These are phyloP conservation scores for Cyberlindnera galapagoensis DNA, from an alignment of 805 yeast species.

Conservation along the genomic window DNA sequence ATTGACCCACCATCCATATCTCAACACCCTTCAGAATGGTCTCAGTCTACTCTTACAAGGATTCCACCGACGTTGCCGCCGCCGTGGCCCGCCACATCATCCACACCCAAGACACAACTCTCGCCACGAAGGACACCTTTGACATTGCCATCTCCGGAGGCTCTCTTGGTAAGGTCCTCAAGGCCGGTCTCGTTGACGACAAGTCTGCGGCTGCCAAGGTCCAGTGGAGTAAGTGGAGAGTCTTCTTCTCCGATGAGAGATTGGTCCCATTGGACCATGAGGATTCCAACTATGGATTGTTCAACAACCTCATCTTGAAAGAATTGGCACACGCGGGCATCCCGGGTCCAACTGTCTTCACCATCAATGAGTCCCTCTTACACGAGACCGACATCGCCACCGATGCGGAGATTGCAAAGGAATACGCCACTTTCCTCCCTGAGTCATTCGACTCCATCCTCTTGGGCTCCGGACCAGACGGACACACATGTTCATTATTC, in stretches of 20 bases:
- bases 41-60: slow-evolving; percentile 34
- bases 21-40: slow-evolving; percentile 24
- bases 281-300: slow-evolving; percentile 82
- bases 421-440: slow-evolving; percentile 58
- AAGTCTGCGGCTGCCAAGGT: slow-evolving; percentile 35
- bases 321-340: slow-evolving; percentile 31
- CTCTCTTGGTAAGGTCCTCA: slow-evolving; percentile 66
- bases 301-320: slow-evolving; percentile 44
- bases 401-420: slow-evolving; percentile 48
- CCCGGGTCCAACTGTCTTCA: slow-evolving; percentile 49
- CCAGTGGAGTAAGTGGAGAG: slow-evolving; percentile 70
- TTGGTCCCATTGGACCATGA: slow-evolving; percentile 74
- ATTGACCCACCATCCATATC: not conserved
- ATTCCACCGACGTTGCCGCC: slow-evolving; percentile 53
- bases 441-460: slow-evolving; percentile 53
- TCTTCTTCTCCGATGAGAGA: slow-evolving; percentile 88
- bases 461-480: slow-evolving; percentile 94
- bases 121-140: slow-evolving; percentile 41
- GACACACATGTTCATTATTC: slow-evolving; percentile 90
- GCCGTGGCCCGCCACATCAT: slow-evolving; percentile 62
- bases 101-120: slow-evolving; percentile 53
- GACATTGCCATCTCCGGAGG: slow-evolving; percentile 89
- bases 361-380: slow-evolving; percentile 60
- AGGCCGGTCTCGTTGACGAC: slow-evolving; percentile 60
- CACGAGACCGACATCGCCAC: slow-evolving; percentile 46